Conservation (phyloP, 257 asterid genomes). For the Verbena officinalis region DNA sequence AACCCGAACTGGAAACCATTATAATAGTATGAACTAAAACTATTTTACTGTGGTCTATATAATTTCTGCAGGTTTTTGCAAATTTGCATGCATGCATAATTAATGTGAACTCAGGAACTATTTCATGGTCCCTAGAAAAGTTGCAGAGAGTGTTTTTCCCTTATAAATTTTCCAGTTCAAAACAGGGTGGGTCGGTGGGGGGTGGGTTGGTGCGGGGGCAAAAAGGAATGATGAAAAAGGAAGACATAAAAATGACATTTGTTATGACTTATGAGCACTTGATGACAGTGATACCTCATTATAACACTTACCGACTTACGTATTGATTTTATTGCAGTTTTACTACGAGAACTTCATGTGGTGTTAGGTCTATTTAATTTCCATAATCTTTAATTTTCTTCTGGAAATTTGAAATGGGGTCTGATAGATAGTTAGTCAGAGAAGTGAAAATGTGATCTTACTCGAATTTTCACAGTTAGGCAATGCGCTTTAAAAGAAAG, state of each 20-base stretch:
- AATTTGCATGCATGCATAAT: constrained; percentile 13
- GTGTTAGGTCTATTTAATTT: too few species aligned
- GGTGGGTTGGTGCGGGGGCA: not conserved
- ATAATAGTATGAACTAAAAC: too few species aligned
- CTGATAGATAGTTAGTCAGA: too few species aligned
- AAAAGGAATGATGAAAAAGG: not conserved
- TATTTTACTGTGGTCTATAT: not conserved
- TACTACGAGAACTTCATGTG: too few species aligned
- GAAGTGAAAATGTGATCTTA: too few species aligned
- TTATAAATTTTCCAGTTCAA: not conserved
- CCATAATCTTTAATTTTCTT: too few species aligned
- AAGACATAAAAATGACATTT: not conserved
- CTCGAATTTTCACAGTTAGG: too few species aligned
- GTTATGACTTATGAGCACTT: not conserved
- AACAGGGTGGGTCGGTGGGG: not conserved
- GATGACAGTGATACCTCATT: not conserved
- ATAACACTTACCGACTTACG: too few species aligned
- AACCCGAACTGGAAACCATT: not conserved
- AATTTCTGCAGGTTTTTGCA: not conserved
- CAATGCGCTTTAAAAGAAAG: too few species aligned
- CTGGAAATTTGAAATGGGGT: too few species aligned
- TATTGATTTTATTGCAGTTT: too few species aligned
- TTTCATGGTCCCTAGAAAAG: not conserved
- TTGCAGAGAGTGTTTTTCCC: not conserved
- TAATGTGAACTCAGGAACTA: not conserved